Base-by-base conservation (phyloP, 768 basidiomycete genomes). In the Hericium alpestre region DNA sequence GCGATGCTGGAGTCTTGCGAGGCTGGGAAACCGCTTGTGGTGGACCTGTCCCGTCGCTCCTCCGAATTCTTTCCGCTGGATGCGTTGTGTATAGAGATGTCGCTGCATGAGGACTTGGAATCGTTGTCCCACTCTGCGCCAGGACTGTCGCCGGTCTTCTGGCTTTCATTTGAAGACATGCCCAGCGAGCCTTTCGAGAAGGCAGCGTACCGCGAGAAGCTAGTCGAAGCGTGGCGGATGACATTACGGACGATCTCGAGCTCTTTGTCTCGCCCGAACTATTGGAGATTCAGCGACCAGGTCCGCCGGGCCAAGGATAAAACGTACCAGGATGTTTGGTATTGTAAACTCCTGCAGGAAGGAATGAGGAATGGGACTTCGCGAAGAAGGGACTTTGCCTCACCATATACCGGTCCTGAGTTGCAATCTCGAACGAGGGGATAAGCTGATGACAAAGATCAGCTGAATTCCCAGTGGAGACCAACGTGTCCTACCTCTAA, bases 221-320 rank as follows among this genome's bases (percentile, higher is more conserved):
- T 83, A 16, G 78, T 81, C 4, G 83, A 80, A 53, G 67, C 65
- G 51, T 70, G 67, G n/a, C 67, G 67, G 38, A 72, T 84, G 57
- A 87, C 81, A 67, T 79, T 82, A 50, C 82, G 76, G 56, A 89
- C 83, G 47, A 73, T 70, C 47, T 87, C 85, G 1, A 87, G 70
- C 67, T 87, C 86, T 63, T 78, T 83, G 51, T 87, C 84, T 49
- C 87, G 76, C 7, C 87, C 87, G 64, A 84, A 87, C 80, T 83
- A 18, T 49, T 37, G 18, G 6, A 40, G 3, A 18, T 32, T 39
- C 51, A 58, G 55, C 6, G 40, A 57, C 41, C 39, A 23, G 15
- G 22, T 39, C 11, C 2, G 18, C 18, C 22, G 41, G 48, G 2
- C 9, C 6, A 32, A 32, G 32, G 15, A n/a, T 11, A 41, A 23